Percentiles rank a stretch among this genome's conserved stretches.
These are phyloP conservation scores for Komagataella pseudopastoris DNA, from an alignment of 805 yeast genomes.

Conservation along the genomic window DNA sequence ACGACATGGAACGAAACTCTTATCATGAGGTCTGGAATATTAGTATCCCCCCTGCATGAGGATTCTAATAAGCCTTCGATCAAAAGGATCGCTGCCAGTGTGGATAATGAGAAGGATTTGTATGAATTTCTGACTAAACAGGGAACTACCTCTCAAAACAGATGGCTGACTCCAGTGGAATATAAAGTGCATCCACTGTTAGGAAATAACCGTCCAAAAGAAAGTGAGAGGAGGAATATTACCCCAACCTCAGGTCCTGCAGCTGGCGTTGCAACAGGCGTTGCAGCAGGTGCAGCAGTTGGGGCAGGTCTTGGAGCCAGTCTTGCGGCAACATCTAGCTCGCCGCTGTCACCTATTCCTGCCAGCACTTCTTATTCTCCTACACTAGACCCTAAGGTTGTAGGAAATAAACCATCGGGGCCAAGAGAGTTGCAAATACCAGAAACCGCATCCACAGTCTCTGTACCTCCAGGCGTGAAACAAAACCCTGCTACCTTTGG, in stretches of 20 bases:
- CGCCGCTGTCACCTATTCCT: neutral
- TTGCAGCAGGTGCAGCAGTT: neutral
- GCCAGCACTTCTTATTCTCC: conserved; percentile 2
- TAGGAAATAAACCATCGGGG: conserved; percentile 2
- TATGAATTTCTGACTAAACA: conserved; percentile 47
- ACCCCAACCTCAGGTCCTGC: neutral
- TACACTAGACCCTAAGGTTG: neutral
- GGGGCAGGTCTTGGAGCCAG: neutral
- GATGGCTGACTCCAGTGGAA: conserved; percentile 49
- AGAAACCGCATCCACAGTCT: neutral
- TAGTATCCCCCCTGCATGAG: conserved; percentile 59
- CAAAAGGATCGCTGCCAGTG: conserved; percentile 60
- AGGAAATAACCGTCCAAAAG: conserved; percentile 8
- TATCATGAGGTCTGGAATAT: conserved; percentile 73
- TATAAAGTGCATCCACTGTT: conserved; percentile 62
- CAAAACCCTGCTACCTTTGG: conserved; percentile 42
- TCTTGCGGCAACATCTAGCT: conserved; percentile 1
- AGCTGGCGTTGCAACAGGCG: neutral
- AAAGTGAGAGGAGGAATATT: neutral
- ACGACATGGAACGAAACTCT: conserved; percentile 80
- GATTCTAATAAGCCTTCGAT: conserved; percentile 46
- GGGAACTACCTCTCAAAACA: conserved; percentile 18
- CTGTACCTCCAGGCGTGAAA: neutral
- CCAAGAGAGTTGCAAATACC: neutral
- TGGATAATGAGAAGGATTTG: conserved; percentile 76